phyloP scores from a whole-genome alignment of 73 alveolate genomes.

The Urostyla sp. region DNA sequence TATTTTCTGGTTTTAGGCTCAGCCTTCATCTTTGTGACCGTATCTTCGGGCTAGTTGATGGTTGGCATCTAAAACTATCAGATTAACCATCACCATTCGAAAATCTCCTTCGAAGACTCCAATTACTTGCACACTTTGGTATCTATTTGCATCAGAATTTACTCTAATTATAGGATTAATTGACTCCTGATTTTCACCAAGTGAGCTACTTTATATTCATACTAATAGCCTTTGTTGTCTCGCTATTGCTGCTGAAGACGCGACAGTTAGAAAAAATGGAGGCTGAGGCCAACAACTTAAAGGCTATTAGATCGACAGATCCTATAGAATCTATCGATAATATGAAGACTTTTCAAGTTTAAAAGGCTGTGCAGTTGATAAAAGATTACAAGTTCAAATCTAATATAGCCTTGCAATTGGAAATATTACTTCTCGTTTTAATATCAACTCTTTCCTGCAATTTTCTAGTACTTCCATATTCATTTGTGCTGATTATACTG shows the following conservation, averaged over 20 bases:
- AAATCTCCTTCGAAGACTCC: background rate
- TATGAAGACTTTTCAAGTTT: conserved; percentile 28
- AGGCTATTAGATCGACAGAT: background rate
- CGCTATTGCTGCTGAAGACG: background rate
- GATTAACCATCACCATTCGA: background rate
- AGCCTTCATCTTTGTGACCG: background rate
- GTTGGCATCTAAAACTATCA: background rate
- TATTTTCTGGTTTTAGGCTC: background rate
- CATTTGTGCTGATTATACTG: background rate
- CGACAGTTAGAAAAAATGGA: conserved; percentile 12
- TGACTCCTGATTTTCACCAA: too few species aligned
- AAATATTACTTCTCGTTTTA: background rate
- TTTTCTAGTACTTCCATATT: conserved; percentile 1
- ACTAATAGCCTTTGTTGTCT: background rate
- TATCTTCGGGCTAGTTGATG: background rate
- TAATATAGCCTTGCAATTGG: background rate
- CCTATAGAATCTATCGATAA: conserved; percentile 3
- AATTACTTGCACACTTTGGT: background rate
- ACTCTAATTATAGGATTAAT: too few species aligned
- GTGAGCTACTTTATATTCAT: too few species aligned
- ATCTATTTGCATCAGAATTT: background rate
- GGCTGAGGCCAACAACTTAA: background rate
- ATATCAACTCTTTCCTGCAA: conserved; percentile 28
- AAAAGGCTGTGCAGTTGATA: conserved; percentile 20
- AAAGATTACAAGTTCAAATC: conserved; percentile 36